These are phyloP conservation scores for Fusarium albidum DNA, from an alignment of 2,329 filamentous ascomycete genomes.

Conservation along the genomic window DNA sequence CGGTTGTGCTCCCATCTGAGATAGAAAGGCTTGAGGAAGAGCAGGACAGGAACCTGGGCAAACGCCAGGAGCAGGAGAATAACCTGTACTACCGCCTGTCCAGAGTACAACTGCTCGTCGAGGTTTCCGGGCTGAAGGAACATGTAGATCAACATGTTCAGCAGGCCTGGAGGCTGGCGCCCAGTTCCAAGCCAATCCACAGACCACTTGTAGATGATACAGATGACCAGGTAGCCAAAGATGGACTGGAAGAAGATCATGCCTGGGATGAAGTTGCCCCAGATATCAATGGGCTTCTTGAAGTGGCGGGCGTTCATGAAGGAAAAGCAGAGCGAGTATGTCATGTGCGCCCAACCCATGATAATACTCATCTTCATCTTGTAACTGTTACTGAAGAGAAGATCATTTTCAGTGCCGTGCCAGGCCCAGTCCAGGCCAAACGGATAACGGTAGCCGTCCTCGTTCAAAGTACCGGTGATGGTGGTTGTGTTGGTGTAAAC, in stretches of 20 bases:
- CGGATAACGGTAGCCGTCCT: conserved; percentile 82
- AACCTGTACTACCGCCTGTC: conserved; percentile 80
- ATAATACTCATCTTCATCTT: conserved; percentile 99
- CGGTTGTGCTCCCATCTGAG: conserved; percentile 93
- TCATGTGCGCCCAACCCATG: conserved; percentile 98
- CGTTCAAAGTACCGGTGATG: conserved; percentile 72
- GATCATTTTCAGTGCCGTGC: conserved; percentile 94
- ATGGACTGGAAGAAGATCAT: conserved; percentile 99
- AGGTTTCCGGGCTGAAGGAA: conserved; percentile 85
- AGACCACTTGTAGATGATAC: conserved; percentile 97
- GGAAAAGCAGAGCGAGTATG: conserved; percentile 92
- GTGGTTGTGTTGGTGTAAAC: conserved; percentile 71
- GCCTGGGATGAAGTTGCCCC: conserved; percentile 95
- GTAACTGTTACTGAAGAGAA: conserved; percentile 97
- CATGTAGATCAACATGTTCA: conserved; percentile 99
- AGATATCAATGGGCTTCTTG: conserved; percentile 93
- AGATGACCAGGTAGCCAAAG: conserved; percentile 93
- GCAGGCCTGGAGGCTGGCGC: conserved; percentile 79
- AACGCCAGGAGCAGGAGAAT: conserved; percentile 83
- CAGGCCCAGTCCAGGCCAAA: conserved; percentile 96
- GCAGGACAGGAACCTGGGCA: conserved; percentile 84
- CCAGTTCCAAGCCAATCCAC: conserved; percentile 78
- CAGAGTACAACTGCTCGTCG: conserved; percentile 78
- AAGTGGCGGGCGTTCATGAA: conserved; percentile 95
- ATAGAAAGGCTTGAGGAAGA: conserved; percentile 96